Percentiles rank a stretch among this genome's conserved stretches.
These are phyloP conservation scores for Vinca major DNA, from an alignment of 305 asterid species.

Conservation along the genomic window DNA sequence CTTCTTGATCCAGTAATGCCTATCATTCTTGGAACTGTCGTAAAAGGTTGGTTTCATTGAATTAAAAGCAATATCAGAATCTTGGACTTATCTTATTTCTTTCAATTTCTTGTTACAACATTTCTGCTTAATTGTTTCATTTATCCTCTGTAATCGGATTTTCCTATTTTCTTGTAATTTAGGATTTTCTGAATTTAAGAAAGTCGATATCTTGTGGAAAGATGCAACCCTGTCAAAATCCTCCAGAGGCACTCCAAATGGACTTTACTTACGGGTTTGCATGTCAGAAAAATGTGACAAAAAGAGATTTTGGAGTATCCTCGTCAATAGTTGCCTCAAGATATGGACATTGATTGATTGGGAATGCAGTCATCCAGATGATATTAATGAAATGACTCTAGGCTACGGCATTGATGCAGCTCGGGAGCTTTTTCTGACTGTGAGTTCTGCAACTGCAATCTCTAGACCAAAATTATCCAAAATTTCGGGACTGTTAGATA, in stretches of 20 bases:
- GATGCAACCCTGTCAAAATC: conserved; percentile 24
- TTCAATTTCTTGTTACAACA: not conserved
- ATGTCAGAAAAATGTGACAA: conserved; percentile 60
- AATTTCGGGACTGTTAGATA: not conserved
- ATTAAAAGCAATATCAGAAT: conserved; percentile 1
- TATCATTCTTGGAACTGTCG: conserved; percentile 53
- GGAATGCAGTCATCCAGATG: conserved; percentile 90
- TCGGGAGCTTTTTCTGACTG: conserved; percentile 50
- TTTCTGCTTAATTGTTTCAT: not conserved
- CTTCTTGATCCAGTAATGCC: conserved; percentile 69
- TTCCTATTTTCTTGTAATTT: conserved; percentile 12
- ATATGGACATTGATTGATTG: conserved; percentile 74
- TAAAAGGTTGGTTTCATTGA: conserved; percentile 53
- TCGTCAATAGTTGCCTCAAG: conserved; percentile 44
- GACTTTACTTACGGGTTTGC: conserved; percentile 48
- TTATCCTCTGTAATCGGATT: not conserved
- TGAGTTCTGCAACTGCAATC: conserved; percentile 32
- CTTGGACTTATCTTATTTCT: not conserved
- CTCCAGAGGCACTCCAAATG: conserved; percentile 38
- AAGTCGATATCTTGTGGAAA: conserved; percentile 84
- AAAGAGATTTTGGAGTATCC: conserved; percentile 55
- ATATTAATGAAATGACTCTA: conserved; percentile 46
- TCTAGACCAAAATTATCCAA: not conserved
- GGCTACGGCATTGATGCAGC: conserved; percentile 67
- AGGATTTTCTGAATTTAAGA: conserved; percentile 70